Evolutionary conservation across 169 alveolate species (phyloP), one percentile per base, ranked within the genome.

Genomic region (Babesia ovis): DNA sequence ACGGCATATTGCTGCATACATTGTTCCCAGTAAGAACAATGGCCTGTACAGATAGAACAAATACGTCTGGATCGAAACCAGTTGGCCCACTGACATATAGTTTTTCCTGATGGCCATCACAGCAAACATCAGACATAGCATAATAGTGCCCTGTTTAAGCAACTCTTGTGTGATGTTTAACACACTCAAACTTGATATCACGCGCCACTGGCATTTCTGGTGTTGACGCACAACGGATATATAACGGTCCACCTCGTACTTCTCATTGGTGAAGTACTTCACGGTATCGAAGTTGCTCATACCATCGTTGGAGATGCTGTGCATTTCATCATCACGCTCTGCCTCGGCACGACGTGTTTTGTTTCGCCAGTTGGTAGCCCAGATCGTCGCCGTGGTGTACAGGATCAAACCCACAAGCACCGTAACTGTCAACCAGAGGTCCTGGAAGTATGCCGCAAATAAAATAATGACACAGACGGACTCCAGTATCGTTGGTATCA

Each of bases 211-310:
- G 76, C 76, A 83, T 48, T 68, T 37, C 68, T 85, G 76, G 55
- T 85, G 85, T 55, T 81, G 67, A 16, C 75, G 68, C 25, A 77
- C 84, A 2, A 85, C 94, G 43, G 72, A 35, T 27, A 79, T 73
- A 43, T 77, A 85, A 50, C 70, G 69, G 34, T 61, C 75, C 23
- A 88, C 82, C 73, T 88, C 93, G 53, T 66, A 75, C 46, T 59
- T 25, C 61, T 88, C 93, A 77, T 88, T 88, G 48, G 85, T 83
- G 71, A 67, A 88, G 72, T 83, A 83, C 77, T 89, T 89, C 48
- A 89, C 92, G 58, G 86, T 82, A 62, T 89, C 94, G 75, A 81
- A 89, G 69, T 89, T 89, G 51, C 68, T 79, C 48, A 89, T 56
- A 2, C 90, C 84, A 53, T 89, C 94, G 62, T 73, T 86, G 22